Conservation (phyloP, 495 filamentous ascomycete species). For the Bacidia rubella region DNA sequence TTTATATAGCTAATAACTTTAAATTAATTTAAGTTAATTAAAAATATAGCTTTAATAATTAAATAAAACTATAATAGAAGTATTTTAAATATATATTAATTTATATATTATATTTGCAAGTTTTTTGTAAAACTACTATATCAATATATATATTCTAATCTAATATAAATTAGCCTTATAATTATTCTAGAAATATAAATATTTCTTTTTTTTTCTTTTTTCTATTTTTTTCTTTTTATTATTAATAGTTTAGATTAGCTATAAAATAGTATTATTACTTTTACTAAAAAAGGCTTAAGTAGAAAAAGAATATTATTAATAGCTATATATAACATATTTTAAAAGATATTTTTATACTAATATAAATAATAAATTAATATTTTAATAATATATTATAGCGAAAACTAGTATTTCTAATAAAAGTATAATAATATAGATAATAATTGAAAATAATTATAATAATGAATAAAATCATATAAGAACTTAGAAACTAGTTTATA, state of each 20-base stretch:
- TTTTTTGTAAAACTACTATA: neutral
- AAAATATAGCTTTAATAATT: neutral
- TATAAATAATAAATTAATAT: no score
- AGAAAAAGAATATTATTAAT: neutral
- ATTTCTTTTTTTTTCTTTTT: no score
- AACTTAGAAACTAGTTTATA: no score
- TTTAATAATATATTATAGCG: neutral
- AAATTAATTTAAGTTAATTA: neutral
- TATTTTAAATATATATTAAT: neutral
- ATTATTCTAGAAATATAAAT: neutral
- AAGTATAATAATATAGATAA: constrained; percentile 3
- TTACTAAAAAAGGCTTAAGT: neutral
- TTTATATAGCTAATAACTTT: no score
- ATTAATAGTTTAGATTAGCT: neutral
- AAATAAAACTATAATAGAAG: neutral
- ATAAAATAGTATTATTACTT: constrained; percentile 1
- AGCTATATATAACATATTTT: constrained; percentile 1
- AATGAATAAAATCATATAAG: no score
- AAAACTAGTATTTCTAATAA: neutral
- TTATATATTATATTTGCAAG: neutral
- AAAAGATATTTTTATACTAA: constrained; percentile 3
- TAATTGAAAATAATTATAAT: neutral
- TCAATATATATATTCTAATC: constrained; percentile 1
- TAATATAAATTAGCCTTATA: neutral
- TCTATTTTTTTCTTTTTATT: neutral